A percentile compares a stretch with the other conserved stretches of the same genome.
These are phyloP conservation scores for Saccharomyces eubayanus DNA, from an alignment of 805 yeast species.

Conservation along the genomic window DNA sequence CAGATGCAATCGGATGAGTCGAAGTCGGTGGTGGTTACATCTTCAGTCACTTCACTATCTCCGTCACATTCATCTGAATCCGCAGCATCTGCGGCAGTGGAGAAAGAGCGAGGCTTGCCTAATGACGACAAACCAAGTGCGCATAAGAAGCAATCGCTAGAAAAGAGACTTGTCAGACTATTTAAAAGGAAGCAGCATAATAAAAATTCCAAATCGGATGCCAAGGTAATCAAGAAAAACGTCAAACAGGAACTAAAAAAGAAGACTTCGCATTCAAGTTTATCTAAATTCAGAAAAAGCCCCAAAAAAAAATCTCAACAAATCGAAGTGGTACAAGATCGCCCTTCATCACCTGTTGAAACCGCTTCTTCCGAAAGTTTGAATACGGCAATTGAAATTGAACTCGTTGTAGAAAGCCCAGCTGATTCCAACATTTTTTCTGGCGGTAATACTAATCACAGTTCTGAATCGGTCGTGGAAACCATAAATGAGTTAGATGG, in stretches of 20 bases:
- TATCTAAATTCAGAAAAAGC: slow-evolving; percentile 8
- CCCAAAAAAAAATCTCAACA: slow-evolving; percentile 5
- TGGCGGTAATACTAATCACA: slow-evolving; percentile 9
- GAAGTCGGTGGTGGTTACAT: neutral
- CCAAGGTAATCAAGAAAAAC: neutral
- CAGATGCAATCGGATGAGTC: neutral
- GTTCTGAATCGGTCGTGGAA: slow-evolving; percentile 8
- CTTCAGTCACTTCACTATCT: neutral
- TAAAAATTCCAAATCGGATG: neutral
- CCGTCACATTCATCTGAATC: neutral
- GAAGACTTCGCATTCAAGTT: slow-evolving; percentile 7
- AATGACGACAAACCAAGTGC: neutral
- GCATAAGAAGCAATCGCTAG: slow-evolving; percentile 10
- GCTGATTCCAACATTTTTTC: slow-evolving; percentile 7
- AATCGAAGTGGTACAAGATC: slow-evolving; percentile 1
- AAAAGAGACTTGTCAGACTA: slow-evolving; percentile 22
- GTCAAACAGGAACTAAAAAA: slow-evolving; percentile 3
- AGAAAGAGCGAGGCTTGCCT: neutral
- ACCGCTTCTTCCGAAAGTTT: neutral
- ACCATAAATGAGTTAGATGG: slow-evolving; percentile 16
- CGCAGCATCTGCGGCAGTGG: neutral
- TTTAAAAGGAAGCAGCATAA: slow-evolving; percentile 15
- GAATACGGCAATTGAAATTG: neutral
- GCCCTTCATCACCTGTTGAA: slow-evolving; percentile 5
- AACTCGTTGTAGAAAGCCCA: neutral